These are phyloP conservation scores for Phialocephala subalpina DNA, from an alignment of 2,329 filamentous ascomycete species.

Conservation along the genomic window DNA sequence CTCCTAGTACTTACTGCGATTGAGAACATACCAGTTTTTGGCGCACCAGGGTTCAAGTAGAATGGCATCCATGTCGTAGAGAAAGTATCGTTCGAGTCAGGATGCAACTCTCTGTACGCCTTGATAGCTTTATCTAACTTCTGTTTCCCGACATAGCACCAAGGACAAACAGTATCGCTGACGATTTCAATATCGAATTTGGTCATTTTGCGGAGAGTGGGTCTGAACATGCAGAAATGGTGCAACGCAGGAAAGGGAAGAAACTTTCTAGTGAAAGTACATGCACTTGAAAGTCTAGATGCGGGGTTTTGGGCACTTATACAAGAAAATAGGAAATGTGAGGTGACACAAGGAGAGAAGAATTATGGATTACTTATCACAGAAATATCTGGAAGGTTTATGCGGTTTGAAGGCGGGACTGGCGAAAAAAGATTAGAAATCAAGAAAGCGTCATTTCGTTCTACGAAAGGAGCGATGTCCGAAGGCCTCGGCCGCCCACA, in stretches of 20 bases:
- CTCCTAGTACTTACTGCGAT: conserved; percentile 23
- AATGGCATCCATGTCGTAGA: conserved; percentile 79
- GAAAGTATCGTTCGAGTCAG: conserved; percentile 72
- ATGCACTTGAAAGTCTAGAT: not conserved
- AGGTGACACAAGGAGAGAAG: conserved; percentile 12
- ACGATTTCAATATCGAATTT: conserved; percentile 80
- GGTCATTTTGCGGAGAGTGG: conserved; percentile 62
- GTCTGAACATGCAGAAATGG: conserved; percentile 23
- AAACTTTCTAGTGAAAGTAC: conserved; percentile 1
- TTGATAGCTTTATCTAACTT: conserved; percentile 77
- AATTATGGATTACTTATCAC: conserved; percentile 33
- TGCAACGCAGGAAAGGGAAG: not conserved
- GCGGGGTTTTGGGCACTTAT: not conserved
- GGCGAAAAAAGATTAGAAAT: conserved; percentile 34
- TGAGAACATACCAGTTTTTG: conserved; percentile 54
- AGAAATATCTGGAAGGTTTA: conserved; percentile 6
- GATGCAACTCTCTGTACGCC: conserved; percentile 68
- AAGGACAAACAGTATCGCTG: conserved; percentile 82
- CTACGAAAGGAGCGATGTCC: not conserved
- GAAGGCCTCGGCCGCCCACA: not conserved
- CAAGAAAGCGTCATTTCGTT: conserved; percentile 13
- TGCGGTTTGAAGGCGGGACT: conserved; percentile 3
- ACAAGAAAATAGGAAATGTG: conserved; percentile 9
- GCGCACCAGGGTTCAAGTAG: conserved; percentile 76
- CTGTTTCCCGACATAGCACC: conserved; percentile 82